Evolutionary conservation across 306 rosid species (phyloP), one percentile per base, ranked within the genome.

Genomic region (Begonia masoniana): DNA sequence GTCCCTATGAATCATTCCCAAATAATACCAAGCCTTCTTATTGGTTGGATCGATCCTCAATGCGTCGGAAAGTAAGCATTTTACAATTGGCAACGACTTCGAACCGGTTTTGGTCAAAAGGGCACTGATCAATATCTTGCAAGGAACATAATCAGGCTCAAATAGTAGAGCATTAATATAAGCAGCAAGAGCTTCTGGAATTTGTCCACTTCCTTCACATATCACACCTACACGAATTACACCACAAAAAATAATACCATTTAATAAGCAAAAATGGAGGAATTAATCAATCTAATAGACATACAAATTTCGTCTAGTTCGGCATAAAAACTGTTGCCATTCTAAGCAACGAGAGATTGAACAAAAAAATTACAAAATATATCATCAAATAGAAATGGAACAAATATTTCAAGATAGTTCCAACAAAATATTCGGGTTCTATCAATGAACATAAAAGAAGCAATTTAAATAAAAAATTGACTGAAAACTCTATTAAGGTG

Each of bases 1-100:
- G 41, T 70, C 63, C 63, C 71, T 78, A 74, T 88, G 87, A 66
- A 85, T 68, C 68, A 79, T 52, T 56, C 97, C 97, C 75, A 88
- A 64, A 74, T 70, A 68, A 68, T 71, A 78, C 97, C 95, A 88
- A 47, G 95, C 97, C 76, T 31, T 82, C 21, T 71, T 74, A 63
- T 85, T 82, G n/a, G 88, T 82, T 4, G 89, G 94, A 51, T 88
- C 95, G 15, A 85, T 58, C 69, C 89, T 82, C 26, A 85, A 75
- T 21, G 87, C 88, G 58, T 88, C 95, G 0, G 95, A 80, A 16
- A 88, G 71, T 71, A 80, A 59, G 74, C 97, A 77, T 76, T 84
- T 82, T 23, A 92, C 88, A 57, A 70, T 71, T 51, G 88, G 75
- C 76, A 80, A 69, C 10, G 71, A 83, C 41, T 68, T 72, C 45